Conservation (phyloP, 1,284 basidiomycete species). For the Cerrena zonata region DNA sequence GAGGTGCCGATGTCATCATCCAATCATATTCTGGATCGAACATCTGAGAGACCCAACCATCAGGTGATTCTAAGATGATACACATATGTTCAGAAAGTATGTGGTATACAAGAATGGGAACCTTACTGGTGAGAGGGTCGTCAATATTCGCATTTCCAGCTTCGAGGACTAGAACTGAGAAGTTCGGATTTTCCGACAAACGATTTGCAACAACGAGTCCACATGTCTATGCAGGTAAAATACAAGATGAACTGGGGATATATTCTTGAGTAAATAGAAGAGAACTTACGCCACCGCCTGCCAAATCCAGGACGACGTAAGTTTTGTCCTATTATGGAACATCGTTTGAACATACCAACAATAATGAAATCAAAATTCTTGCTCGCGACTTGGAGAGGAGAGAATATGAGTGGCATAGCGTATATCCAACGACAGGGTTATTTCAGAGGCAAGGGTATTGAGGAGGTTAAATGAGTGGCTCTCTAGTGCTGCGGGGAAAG, state of each 20-base stretch:
- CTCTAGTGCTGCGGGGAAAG: too few species aligned
- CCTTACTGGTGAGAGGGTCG: constrained; percentile 1
- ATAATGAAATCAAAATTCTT: not conserved
- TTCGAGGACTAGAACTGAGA: not conserved
- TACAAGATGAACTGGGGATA: too few species aligned
- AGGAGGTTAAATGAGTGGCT: too few species aligned
- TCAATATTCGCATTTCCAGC: not conserved
- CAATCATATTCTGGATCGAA: not conserved
- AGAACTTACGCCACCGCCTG: not conserved
- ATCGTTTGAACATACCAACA: not conserved
- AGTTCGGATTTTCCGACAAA: not conserved
- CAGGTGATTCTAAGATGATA: not conserved
- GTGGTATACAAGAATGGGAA: not conserved
- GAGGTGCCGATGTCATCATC: not conserved
- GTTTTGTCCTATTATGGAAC: too few species aligned
- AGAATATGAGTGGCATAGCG: not conserved
- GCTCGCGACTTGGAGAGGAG: not conserved
- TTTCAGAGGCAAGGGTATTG: too few species aligned
- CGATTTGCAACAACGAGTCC: not conserved
- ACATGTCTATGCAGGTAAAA: not conserved
- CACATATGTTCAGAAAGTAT: not conserved
- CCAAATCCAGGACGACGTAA: too few species aligned
- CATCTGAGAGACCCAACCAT: not conserved
- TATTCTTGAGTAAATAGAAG: too few species aligned
- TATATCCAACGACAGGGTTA: too few species aligned